Conservation (phyloP, 2,329 filamentous ascomycete genomes). For the Conoideocrella luteorostrata region DNA sequence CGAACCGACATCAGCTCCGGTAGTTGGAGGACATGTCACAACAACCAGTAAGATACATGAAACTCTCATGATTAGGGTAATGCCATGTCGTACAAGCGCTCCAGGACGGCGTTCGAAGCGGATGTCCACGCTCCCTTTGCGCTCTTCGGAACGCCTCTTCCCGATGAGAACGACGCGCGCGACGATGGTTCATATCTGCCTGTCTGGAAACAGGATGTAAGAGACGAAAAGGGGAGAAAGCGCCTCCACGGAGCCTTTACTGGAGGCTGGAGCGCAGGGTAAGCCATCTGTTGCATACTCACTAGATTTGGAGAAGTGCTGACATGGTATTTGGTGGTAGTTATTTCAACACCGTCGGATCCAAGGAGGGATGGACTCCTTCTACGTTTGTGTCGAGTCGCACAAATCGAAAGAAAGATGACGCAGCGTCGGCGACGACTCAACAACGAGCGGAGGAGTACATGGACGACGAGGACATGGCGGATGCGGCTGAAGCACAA, state of each 20-base stretch:
- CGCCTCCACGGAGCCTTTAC: slow-evolving; percentile 94
- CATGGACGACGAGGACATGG: slow-evolving; percentile 96
- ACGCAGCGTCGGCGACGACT: slow-evolving; percentile 30
- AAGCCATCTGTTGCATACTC: slow-evolving; percentile 28
- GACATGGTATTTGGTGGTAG: slow-evolving; percentile 34
- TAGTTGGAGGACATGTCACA: not conserved
- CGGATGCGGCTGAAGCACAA: slow-evolving; percentile 73
- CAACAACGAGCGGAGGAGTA: slow-evolving; percentile 78
- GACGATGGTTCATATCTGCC: slow-evolving; percentile 92
- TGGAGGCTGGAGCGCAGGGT: slow-evolving; percentile 94
- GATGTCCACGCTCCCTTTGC: slow-evolving; percentile 70
- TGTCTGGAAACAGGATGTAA: slow-evolving; percentile 97
- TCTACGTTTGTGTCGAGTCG: slow-evolving; percentile 89
- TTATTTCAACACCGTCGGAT: slow-evolving; percentile 97
- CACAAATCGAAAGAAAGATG: slow-evolving; percentile 66
- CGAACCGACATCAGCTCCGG: not conserved
- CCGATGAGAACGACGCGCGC: slow-evolving; percentile 68
- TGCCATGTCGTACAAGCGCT: slow-evolving; percentile 72
- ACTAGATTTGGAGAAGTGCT: not conserved
- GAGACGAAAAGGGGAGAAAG: slow-evolving; percentile 84
- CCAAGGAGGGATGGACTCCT: slow-evolving; percentile 96
- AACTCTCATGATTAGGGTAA: slow-evolving; percentile 9
- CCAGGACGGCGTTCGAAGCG: slow-evolving; percentile 70
- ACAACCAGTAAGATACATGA: not conserved
- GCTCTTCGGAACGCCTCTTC: slow-evolving; percentile 78